These are phyloP conservation scores for Euphrasia arctica DNA, from an alignment of 305 asterid genomes.

Conservation along the genomic window DNA sequence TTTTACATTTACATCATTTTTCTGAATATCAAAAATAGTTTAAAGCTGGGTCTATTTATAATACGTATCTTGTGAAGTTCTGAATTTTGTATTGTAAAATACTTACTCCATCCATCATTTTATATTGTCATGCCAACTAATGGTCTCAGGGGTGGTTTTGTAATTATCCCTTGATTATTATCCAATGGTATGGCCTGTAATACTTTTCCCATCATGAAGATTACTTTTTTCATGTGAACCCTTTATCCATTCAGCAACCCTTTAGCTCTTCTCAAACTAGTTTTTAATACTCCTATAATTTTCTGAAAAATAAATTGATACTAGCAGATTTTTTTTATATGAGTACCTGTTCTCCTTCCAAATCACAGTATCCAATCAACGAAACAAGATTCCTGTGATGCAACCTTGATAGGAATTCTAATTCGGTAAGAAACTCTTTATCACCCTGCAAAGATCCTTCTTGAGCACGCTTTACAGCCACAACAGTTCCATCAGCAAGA, in stretches of 20 bases:
- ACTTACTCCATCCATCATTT: not conserved
- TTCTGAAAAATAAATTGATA: not conserved
- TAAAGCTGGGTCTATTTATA: not conserved
- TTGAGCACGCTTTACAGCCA: constrained; percentile 91
- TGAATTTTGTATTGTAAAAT: not conserved
- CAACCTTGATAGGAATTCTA: constrained; percentile 79
- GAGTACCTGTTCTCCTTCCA: constrained; percentile 94
- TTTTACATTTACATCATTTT: not conserved
- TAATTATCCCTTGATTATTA: not conserved
- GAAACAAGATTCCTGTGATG: constrained; percentile 94
- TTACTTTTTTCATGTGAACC: not conserved
- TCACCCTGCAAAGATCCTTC: constrained; percentile 97
- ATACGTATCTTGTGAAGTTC: not conserved
- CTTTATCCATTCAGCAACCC: not conserved
- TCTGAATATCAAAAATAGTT: not conserved
- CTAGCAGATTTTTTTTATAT: constrained; percentile 4
- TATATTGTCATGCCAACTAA: not conserved
- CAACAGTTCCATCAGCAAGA: constrained; percentile 72
- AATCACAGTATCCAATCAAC: constrained; percentile 86
- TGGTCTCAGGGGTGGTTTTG: not conserved
- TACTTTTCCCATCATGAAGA: too few relatives aligned
- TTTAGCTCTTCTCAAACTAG: not conserved
- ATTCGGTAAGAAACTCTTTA: constrained; percentile 93
- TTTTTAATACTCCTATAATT: not conserved
- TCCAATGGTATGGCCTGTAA: too few relatives aligned